A percentile compares a stretch with the other conserved stretches of the same genome.
phyloP scores from a whole-genome alignment of 208 protist genomes.

The Trypanosoma platydactyli region DNA sequence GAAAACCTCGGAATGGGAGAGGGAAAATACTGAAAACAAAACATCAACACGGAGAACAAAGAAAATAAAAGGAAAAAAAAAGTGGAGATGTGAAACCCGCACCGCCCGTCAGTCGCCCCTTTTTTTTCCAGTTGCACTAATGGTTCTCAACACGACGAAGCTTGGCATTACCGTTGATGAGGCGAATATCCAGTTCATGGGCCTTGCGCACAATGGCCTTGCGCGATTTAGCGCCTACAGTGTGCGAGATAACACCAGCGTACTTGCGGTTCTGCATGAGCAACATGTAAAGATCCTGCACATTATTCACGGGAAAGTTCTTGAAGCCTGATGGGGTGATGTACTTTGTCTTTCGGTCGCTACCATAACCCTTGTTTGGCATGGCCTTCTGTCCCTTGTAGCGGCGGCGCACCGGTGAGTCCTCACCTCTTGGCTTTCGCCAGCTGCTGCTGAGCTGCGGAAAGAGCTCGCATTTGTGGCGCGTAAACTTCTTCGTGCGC shows the following conservation, averaged over 20 bases:
- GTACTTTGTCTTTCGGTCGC: conserved; percentile 96
- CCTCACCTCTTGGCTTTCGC: conserved; percentile 99
- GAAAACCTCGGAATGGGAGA: too few relatives aligned
- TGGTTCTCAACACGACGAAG: conserved; percentile 88
- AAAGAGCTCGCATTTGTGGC: conserved; percentile 95
- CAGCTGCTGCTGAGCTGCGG: conserved; percentile 94
- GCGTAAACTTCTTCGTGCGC: conserved; percentile 96
- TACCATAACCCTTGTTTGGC: conserved; percentile 99
- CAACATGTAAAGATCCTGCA: conserved; percentile 98
- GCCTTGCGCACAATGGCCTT: conserved; percentile 98
- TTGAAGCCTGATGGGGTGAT: conserved; percentile 97
- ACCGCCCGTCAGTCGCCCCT: neutral
- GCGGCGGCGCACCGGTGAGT: conserved; percentile 96
- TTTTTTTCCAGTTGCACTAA: conserved; percentile 59
- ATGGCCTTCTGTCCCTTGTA: conserved; percentile 97
- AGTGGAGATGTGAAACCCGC: conserved; percentile 12
- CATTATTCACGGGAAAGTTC: conserved; percentile 95
- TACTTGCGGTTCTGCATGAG: conserved; percentile 99
- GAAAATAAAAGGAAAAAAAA: conserved; percentile 6
- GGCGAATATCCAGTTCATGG: conserved; percentile 98
- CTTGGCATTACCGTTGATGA: conserved; percentile 95
- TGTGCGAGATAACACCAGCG: conserved; percentile 97
- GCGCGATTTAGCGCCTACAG: conserved; percentile 94
- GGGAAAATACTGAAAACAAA: neutral
- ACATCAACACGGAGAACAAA: neutral